Percentiles rank a stretch among this genome's conserved stretches.
Conservation (phyloP, 495 filamentous ascomycete genomes). For the Penicillium maclennaniae region DNA sequence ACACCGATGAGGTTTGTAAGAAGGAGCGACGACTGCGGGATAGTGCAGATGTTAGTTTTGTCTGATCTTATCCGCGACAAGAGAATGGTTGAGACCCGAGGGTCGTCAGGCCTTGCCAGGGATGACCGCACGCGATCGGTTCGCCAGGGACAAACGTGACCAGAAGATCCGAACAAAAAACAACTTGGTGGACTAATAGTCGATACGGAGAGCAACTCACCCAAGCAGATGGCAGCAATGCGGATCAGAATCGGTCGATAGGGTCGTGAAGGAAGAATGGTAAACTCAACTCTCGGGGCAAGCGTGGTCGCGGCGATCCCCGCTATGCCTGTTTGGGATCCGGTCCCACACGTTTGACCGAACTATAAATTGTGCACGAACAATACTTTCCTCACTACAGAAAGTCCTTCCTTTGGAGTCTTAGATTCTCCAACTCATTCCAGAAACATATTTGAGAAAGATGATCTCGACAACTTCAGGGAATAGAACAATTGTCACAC, state of each 20-base stretch:
- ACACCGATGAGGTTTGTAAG: neutral
- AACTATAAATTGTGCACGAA: neutral
- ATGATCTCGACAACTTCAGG: too few relatives aligned
- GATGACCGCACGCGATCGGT: slow-evolving; percentile 24
- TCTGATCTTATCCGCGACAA: neutral
- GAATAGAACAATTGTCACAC: too few relatives aligned
- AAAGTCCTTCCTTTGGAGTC: too few relatives aligned
- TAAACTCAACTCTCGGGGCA: slow-evolving; percentile 2
- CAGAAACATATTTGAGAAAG: too few relatives aligned
- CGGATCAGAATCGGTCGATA: neutral
- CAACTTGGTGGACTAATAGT: neutral
- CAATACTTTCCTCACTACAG: neutral
- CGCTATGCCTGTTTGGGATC: slow-evolving; percentile 16
- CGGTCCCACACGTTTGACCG: neutral
- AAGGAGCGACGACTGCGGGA: slow-evolving; percentile 1
- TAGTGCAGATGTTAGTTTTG: slow-evolving; percentile 4
- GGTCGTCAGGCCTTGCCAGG: slow-evolving; percentile 11
- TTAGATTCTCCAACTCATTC: too few relatives aligned
- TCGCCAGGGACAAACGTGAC: slow-evolving; percentile 1
- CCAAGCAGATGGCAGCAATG: neutral
- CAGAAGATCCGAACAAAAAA: neutral
- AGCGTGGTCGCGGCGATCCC: slow-evolving; percentile 12
- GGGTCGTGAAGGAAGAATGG: neutral
- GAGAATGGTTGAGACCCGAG: neutral
- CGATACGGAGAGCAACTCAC: neutral